Base-by-base conservation (phyloP, 2,329 filamentous ascomycete species). In the Penicillium palitans region DNA sequence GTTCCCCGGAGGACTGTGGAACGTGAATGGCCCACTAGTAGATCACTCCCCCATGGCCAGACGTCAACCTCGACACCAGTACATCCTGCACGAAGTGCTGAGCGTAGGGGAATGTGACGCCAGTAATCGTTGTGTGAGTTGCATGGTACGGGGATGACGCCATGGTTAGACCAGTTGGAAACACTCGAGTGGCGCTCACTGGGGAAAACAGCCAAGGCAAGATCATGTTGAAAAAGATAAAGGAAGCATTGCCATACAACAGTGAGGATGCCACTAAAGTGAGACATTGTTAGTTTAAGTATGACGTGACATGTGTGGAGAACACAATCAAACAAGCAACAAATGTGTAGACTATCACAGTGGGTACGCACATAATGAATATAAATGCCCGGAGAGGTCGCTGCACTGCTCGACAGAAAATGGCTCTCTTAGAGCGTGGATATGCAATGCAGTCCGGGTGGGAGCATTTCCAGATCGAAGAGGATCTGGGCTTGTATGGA, bases 41-140 rank as follows among this genome's bases (percentile, higher is more conserved):
- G 78, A 12, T 84, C 79, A 5, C 79, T 71, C 55, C 82, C 78
- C 48, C 81, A 81, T 1, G 84, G 76, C 85, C 86, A 91, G 24
- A 91, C 83, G 67, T 91, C 89, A 2, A 86, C 87, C 73, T 91
- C 88, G 4, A 89, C 79, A 10, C 86, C 83, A 6, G 84, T 83
- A 64, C 85, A 88, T 7, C 86, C 84, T 6, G 81, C 80, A 8
- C 76, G 71, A 1, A 88, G 71, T 24, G 88, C 88, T 12, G 84
- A 84, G 65, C 83, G 87, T 4, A 91, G 77, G 0, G 88, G 87
- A 0, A 83, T 77, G 19, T 78, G 77, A 49, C 86, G 82, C 84
- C 85, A 88, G 72, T 90, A 90, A 70, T 90, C 87, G 65, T 90
- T 90, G 69, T 90, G 87, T 1, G 84, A 87, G 70, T 89, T 87